Evolutionary conservation across 2,329 filamentous ascomycete species (phyloP).

Genomic region (Trichoderma atrobrunneum): DNA sequence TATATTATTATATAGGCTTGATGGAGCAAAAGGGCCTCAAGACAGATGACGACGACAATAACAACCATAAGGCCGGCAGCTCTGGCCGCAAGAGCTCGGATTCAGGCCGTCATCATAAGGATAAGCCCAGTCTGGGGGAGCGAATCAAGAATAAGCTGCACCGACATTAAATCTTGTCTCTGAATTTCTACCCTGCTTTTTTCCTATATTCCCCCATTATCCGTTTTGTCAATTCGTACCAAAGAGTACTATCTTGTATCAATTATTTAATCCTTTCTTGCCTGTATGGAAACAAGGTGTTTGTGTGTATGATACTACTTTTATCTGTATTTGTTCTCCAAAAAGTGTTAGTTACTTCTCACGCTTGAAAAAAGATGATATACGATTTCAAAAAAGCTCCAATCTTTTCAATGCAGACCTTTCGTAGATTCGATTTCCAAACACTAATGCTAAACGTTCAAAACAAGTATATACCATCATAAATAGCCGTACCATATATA

Average conservation of each 20-base stretch:
- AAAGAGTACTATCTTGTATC: neutral
- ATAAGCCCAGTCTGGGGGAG: slow-evolving; percentile 55
- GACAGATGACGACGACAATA: slow-evolving; percentile 17
- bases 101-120: slow-evolving; percentile 27
- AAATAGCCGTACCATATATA: neutral
- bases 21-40: slow-evolving; percentile 35
- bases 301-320: neutral
- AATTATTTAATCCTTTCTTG: neutral
- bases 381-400: neutral
- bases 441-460: neutral
- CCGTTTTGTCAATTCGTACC: neutral
- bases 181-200: neutral
- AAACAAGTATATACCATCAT: neutral
- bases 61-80: neutral
- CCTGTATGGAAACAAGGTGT: neutral
- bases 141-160: slow-evolving; percentile 71
- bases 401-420: neutral
- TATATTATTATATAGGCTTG: slow-evolving; percentile 26
- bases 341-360: neutral
- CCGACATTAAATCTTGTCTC: slow-evolving; percentile 36
- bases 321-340: neutral
- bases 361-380: neutral
- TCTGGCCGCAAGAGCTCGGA: slow-evolving; percentile 4
- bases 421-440: neutral
- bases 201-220: neutral